Evolutionary conservation across 192 early-diverging fungal species (phyloP).

Genomic region (Coemansia sp.): DNA sequence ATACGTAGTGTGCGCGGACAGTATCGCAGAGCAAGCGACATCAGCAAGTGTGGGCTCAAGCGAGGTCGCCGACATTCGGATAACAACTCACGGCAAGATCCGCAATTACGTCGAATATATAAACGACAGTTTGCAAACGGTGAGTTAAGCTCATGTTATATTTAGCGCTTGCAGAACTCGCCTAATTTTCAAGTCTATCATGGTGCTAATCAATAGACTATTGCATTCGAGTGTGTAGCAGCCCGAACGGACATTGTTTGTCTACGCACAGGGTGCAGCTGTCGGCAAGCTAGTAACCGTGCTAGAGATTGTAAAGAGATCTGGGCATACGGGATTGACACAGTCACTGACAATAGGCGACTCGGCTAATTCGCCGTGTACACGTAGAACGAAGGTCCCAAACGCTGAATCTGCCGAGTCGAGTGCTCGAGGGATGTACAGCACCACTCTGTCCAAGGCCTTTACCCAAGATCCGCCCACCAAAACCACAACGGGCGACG

Average conservation of each 20-base stretch:
- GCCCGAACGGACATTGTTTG: constrained; percentile 1
- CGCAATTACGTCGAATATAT: constrained; percentile 30
- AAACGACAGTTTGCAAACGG: constrained; percentile 13
- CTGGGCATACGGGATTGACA: constrained; percentile 1
- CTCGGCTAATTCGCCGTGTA: constrained; percentile 1
- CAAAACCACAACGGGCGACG: not conserved
- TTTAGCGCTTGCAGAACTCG: not conserved
- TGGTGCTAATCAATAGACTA: not conserved
- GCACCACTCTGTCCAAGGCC: constrained; percentile 5
- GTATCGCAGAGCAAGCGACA: not conserved
- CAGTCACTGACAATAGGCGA: constrained; percentile 24
- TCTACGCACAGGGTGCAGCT: constrained; percentile 47
- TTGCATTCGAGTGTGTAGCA: not conserved
- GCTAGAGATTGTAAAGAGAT: constrained; percentile 45
- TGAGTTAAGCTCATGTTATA: not conserved
- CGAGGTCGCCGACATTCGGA: constrained; percentile 28
- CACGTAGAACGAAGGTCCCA: not conserved
- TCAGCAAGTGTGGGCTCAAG: not conserved
- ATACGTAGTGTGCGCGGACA: constrained; percentile 3
- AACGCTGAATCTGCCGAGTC: not conserved
- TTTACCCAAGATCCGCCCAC: not conserved
- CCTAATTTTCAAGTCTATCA: too few species aligned
- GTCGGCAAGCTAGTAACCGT: constrained; percentile 46
- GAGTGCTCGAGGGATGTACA: constrained; percentile 15
- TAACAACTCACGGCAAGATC: constrained; percentile 53